phyloP scores from a whole-genome alignment of 2,329 filamentous ascomycete genomes.

The Coniochaeta hoffmannii region DNA sequence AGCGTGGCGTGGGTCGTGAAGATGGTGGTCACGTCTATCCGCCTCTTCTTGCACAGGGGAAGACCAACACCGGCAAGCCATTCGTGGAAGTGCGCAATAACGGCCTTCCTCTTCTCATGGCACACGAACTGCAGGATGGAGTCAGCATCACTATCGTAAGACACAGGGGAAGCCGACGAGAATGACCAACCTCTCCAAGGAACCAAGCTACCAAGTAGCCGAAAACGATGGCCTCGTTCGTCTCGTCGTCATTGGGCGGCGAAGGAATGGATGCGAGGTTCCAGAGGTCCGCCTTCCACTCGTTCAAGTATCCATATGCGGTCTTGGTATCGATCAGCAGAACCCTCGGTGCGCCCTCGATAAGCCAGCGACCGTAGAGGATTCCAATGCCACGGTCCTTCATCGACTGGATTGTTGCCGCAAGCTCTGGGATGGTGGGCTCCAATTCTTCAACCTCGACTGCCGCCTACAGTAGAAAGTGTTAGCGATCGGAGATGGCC shows the following conservation, averaged over 20 bases:
- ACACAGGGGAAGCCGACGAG: not conserved
- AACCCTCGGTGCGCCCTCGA: slow-evolving; percentile 90
- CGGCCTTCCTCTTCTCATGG: slow-evolving; percentile 83
- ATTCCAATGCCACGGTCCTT: slow-evolving; percentile 82
- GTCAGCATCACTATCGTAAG: slow-evolving; percentile 12
- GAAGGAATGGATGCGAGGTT: slow-evolving; percentile 89
- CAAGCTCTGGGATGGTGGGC: slow-evolving; percentile 71
- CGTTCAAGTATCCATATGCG: slow-evolving; percentile 82
- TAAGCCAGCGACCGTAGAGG: slow-evolving; percentile 93
- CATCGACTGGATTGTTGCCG: slow-evolving; percentile 85
- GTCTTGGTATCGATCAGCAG: slow-evolving; percentile 92
- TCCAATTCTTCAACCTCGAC: slow-evolving; percentile 94
- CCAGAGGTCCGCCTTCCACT: slow-evolving; percentile 98
- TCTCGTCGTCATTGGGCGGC: slow-evolving; percentile 84
- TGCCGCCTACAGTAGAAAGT: slow-evolving; percentile 67
- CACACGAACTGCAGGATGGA: slow-evolving; percentile 66
- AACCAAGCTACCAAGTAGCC: slow-evolving; percentile 98
- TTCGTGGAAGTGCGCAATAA: slow-evolving; percentile 98
- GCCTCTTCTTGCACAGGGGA: slow-evolving; percentile 84
- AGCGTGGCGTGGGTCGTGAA: slow-evolving; percentile 98
- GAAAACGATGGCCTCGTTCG: slow-evolving; percentile 95
- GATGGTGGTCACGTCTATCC: slow-evolving; percentile 95
- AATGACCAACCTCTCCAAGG: slow-evolving; percentile 72
- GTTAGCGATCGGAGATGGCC: slow-evolving; percentile 9
- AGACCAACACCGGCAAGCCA: slow-evolving; percentile 94